Evolutionary conservation across 169 alveolate genomes (phyloP).

Genomic region (Cryptosporidium canis): DNA sequence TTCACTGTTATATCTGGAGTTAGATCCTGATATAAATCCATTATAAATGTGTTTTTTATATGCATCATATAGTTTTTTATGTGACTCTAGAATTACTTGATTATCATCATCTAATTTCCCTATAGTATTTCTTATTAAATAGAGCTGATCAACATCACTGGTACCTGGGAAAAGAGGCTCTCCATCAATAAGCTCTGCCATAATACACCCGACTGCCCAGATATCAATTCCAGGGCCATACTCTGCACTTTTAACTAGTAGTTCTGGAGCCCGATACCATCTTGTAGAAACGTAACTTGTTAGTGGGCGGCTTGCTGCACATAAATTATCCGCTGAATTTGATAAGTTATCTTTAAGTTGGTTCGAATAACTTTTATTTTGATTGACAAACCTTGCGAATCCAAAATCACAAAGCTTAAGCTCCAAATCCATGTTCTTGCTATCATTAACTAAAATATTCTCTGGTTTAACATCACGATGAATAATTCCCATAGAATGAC

Average conservation of each 20-base stretch:
- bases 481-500: conserved; percentile 87
- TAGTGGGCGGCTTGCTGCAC: conserved; percentile 67
- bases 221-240: conserved; percentile 89
- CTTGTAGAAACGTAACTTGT: conserved; percentile 90
- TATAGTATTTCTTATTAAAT: conserved; percentile 81
- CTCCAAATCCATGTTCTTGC: conserved; percentile 43
- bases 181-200: conserved; percentile 94
- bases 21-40: conserved; percentile 80
- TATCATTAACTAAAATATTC: conserved; percentile 81
- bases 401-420: conserved; percentile 93
- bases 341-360: conserved; percentile 22
- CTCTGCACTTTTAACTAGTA: conserved; percentile 80
- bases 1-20: conserved; percentile 81
- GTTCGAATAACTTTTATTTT: conserved; percentile 69
- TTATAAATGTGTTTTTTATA: conserved; percentile 51
- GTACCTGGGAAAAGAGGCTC: conserved; percentile 94
- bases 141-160: conserved; percentile 88
- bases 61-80: conserved; percentile 75
- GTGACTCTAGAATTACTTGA: conserved; percentile 81
- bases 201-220: conserved; percentile 93
- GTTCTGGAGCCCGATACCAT: conserved; percentile 92
- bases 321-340: conserved; percentile 82
- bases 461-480: conserved; percentile 94
- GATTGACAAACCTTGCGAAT: conserved; percentile 87
- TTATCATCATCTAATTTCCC: conserved; percentile 83